Percentiles rank a stretch among this genome's conserved stretches.
Conservation (phyloP, 2,329 filamentous ascomycete genomes). For the Calonectria naviculata region DNA sequence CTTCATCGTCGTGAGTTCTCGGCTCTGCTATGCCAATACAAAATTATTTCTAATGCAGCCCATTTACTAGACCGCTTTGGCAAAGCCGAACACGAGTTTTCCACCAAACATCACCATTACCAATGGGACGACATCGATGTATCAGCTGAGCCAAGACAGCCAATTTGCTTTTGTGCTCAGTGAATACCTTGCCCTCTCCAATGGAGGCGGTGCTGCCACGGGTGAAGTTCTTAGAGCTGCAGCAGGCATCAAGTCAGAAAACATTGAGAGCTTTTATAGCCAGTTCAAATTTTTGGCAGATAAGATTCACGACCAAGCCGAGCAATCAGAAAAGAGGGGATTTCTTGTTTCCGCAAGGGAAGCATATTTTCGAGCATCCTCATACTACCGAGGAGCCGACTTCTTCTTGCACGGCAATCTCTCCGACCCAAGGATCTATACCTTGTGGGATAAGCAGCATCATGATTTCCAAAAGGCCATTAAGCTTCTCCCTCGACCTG, state of each 20-base stretch:
- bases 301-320: constrained; percentile 5
- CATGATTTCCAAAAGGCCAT: constrained; percentile 52
- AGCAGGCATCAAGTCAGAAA: constrained; percentile 13
- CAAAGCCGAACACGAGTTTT: background rate
- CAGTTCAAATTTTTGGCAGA: constrained; percentile 18
- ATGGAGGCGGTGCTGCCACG: constrained; percentile 23
- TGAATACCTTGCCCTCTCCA: constrained; percentile 27
- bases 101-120: constrained; percentile 1
- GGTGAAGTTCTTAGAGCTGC: constrained; percentile 25
- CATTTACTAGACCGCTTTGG: background rate
- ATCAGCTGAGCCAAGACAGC: constrained; percentile 23
- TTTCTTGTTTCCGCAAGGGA: constrained; percentile 33
- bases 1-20: background rate
- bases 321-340: background rate
- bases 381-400: constrained; percentile 54
- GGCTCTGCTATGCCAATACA: background rate
- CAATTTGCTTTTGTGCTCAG: constrained; percentile 29
- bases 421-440: constrained; percentile 51
- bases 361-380: constrained; percentile 50
- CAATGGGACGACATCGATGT: constrained; percentile 25
- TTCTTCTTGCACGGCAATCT: constrained; percentile 55
- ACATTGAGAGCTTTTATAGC: constrained; percentile 18
- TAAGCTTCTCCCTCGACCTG: constrained; percentile 45
- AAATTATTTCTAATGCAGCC: background rate
- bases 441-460: constrained; percentile 48